Percentiles rank a stretch among this genome's conserved stretches.
These are phyloP conservation scores for Xylaria sp. DNA, from an alignment of 2,329 filamentous ascomycete genomes.

Conservation along the genomic window DNA sequence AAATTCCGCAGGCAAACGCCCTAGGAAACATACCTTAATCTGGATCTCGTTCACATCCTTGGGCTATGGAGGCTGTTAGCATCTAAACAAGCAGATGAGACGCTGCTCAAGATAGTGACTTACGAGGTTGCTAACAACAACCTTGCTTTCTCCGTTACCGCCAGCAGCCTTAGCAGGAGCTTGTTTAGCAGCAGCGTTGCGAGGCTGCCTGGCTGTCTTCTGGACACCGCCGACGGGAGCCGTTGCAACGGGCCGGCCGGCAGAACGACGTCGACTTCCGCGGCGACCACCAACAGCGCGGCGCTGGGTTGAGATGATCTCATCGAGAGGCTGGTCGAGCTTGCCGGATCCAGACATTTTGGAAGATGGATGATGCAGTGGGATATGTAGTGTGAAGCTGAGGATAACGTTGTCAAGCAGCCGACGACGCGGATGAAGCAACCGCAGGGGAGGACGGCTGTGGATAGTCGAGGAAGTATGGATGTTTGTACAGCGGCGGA, in stretches of 20 bases:
- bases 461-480: background rate
- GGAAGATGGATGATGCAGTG: slow-evolving; percentile 55
- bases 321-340: slow-evolving; percentile 95
- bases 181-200: slow-evolving; percentile 67
- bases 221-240: slow-evolving; percentile 87
- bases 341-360: slow-evolving; percentile 82
- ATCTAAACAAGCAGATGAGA: background rate
- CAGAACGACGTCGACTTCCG: slow-evolving; percentile 60
- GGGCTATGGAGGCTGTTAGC: slow-evolving; percentile 67
- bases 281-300: slow-evolving; percentile 66
- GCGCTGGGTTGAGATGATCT: slow-evolving; percentile 86
- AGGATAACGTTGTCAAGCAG: slow-evolving; percentile 40
- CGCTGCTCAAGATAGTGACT: slow-evolving; percentile 51
- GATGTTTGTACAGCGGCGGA: slow-evolving; percentile 13
- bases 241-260: slow-evolving; percentile 64
- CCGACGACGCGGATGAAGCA: slow-evolving; percentile 23
- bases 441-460: background rate
- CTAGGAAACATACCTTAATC: slow-evolving; percentile 99
- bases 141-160: slow-evolving; percentile 83
- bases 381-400: slow-evolving; percentile 37
- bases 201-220: slow-evolving; percentile 75
- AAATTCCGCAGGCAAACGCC: slow-evolving; percentile 76
- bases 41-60: slow-evolving; percentile 95
- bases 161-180: slow-evolving; percentile 71
- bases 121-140: slow-evolving; percentile 99